Percentiles rank a stretch among this genome's conserved stretches.
These are phyloP conservation scores for Bipolaris sorokiniana DNA, from an alignment of 2,329 filamentous ascomycete genomes.

Conservation along the genomic window DNA sequence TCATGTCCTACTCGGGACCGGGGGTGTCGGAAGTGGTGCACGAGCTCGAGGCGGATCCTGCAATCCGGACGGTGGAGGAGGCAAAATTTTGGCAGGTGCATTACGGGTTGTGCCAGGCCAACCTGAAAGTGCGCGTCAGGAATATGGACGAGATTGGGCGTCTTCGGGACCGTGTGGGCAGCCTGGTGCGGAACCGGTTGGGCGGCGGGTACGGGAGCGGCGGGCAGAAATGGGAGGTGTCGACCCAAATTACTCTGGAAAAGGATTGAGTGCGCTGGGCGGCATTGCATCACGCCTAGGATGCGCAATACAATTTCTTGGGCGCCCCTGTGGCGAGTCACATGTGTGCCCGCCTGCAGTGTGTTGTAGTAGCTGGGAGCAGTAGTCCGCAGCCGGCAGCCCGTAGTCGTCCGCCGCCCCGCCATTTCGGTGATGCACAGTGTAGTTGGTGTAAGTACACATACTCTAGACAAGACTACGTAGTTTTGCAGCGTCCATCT, in stretches of 20 bases:
- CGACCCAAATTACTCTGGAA: slow-evolving; percentile 73
- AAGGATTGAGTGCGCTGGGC: slow-evolving; percentile 46
- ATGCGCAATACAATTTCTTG: slow-evolving; percentile 28
- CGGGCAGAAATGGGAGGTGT: slow-evolving; percentile 89
- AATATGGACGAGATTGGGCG: slow-evolving; percentile 70
- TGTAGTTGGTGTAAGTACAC: too few relatives aligned
- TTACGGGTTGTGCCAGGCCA: slow-evolving; percentile 95
- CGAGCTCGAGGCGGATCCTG: slow-evolving; percentile 82
- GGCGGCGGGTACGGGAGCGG: slow-evolving; percentile 86
- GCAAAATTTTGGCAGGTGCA: slow-evolving; percentile 99
- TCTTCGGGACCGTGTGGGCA: slow-evolving; percentile 76
- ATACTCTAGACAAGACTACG: too few relatives aligned
- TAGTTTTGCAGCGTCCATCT: too few relatives aligned
- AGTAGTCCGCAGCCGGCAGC: too few relatives aligned
- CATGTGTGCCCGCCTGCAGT: too few relatives aligned
- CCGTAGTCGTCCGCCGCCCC: too few relatives aligned
- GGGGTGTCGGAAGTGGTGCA: slow-evolving; percentile 75
- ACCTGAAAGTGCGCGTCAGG: slow-evolving; percentile 77
- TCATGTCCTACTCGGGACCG: slow-evolving; percentile 80
- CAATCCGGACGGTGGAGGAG: slow-evolving; percentile 79
- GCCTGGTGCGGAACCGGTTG: slow-evolving; percentile 81
- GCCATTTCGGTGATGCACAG: too few relatives aligned
- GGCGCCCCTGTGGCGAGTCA: slow-evolving; percentile 30
- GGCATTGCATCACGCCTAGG: slow-evolving; percentile 24
- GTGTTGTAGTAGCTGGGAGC: too few relatives aligned